Conservation (phyloP, 179 eudicot species). For the Beta lomatogona region DNA sequence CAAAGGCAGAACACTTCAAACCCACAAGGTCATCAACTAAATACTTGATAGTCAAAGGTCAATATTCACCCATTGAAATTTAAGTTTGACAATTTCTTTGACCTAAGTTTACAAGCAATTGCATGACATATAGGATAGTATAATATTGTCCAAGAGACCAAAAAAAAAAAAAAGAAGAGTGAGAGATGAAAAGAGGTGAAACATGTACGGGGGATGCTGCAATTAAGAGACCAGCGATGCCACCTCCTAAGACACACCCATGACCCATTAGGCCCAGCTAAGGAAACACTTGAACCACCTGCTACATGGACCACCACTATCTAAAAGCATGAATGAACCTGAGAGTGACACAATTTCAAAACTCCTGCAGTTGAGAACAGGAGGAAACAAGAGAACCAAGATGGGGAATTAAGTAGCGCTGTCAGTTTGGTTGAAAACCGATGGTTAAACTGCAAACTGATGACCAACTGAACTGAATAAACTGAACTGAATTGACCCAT, state of each 20-base stretch:
- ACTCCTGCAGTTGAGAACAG: conserved; percentile 53
- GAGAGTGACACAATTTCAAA: conserved; percentile 81
- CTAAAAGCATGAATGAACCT: conserved; percentile 77
- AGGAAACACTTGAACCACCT: conserved; percentile 73
- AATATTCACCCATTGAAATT: neutral
- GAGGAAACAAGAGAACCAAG: too few species aligned
- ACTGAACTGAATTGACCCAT: too few species aligned
- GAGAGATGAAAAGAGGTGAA: conserved; percentile 23
- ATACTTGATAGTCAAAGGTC: neutral
- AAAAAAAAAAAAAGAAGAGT: neutral
- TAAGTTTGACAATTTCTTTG: neutral
- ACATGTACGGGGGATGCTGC: conserved; percentile 93
- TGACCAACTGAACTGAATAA: too few species aligned
- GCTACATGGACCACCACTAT: conserved; percentile 61
- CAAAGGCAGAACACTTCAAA: neutral
- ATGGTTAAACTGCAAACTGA: too few species aligned
- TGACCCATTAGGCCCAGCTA: conserved; percentile 88
- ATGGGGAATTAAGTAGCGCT: neutral
- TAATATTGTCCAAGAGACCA: neutral
- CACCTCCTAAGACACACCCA: conserved; percentile 84
- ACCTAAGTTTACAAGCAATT: neutral
- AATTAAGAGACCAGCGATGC: conserved; percentile 72
- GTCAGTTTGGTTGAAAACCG: too few species aligned
- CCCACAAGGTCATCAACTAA: too few species aligned
- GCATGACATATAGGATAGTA: neutral